phyloP scores from a whole-genome alignment of 257 asterid species.

The Catharanthus roseus region DNA sequence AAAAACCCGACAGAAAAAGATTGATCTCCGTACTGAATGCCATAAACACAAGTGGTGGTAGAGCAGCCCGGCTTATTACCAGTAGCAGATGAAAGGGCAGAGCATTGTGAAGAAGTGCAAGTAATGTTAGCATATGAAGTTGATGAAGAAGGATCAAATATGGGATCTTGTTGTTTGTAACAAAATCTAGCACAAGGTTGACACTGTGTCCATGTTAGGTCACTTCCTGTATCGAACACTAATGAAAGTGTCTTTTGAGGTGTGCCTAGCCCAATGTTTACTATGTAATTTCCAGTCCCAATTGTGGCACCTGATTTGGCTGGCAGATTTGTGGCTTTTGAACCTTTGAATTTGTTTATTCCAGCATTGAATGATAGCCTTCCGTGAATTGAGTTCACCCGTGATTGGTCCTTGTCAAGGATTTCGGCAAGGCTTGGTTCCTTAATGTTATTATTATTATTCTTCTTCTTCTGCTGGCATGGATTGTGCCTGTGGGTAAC shows the following conservation, averaged over 20 bases:
- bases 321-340: too few relatives aligned
- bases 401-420: too few relatives aligned
- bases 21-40: conserved; percentile 48
- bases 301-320: too few relatives aligned
- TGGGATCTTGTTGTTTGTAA: conserved; percentile 53
- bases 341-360: too few relatives aligned
- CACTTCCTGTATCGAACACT: conserved; percentile 79
- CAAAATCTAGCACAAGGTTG: conserved; percentile 50
- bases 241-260: conserved; percentile 39
- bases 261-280: conserved; percentile 57
- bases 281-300: too few relatives aligned
- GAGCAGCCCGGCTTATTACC: conserved; percentile 40
- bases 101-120: conserved; percentile 40
- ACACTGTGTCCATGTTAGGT: conserved; percentile 87
- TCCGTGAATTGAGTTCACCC: too few relatives aligned
- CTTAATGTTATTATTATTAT: too few relatives aligned
- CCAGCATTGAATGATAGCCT: too few relatives aligned
- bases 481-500: too few relatives aligned
- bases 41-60: conserved; percentile 43
- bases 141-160: conserved; percentile 48
- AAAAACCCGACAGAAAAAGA: conserved; percentile 57
- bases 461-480: too few relatives aligned
- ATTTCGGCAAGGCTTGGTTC: too few relatives aligned
- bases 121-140: conserved; percentile 48
- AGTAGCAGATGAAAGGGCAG: conserved; percentile 37